These are phyloP conservation scores for Phytophthora meadii DNA, from an alignment of 352 stramenopile species.

Conservation along the genomic window DNA sequence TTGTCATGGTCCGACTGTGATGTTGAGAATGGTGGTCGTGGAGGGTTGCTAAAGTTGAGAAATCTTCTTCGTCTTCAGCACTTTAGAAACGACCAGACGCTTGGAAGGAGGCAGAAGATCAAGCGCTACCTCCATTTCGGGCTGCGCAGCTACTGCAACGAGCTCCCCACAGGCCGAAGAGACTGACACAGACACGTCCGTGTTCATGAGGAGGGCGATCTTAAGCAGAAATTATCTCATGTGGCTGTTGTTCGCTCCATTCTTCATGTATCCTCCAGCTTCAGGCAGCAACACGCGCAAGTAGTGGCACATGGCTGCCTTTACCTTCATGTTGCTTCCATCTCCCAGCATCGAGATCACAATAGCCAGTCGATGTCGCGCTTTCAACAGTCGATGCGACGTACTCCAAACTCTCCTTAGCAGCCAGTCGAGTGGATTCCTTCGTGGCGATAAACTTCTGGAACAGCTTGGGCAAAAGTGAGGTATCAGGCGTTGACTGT, in stretches of 20 bases:
- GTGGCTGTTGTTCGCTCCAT: slow-evolving; percentile 67
- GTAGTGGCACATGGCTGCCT: slow-evolving; percentile 68
- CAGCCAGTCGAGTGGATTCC: slow-evolving; percentile 55
- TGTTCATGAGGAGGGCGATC: slow-evolving; percentile 69
- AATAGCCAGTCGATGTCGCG: slow-evolving; percentile 46
- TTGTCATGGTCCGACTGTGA: slow-evolving; percentile 28
- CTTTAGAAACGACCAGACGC: slow-evolving; percentile 52
- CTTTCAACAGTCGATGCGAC: slow-evolving; percentile 59
- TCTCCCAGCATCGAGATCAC: slow-evolving; percentile 72
- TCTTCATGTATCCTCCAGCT: slow-evolving; percentile 63
- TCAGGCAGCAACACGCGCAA: slow-evolving; percentile 61
- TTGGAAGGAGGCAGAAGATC: slow-evolving; percentile 67
- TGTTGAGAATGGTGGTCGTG: slow-evolving; percentile 16
- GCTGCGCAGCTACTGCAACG: slow-evolving; percentile 48
- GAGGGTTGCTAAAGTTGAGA: slow-evolving; percentile 34
- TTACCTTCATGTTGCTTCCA: slow-evolving; percentile 85
- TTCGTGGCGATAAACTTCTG: slow-evolving; percentile 84
- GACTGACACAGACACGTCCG: slow-evolving; percentile 66
- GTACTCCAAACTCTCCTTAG: slow-evolving; percentile 71
- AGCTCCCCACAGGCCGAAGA: slow-evolving; percentile 64
- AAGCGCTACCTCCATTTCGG: too few relatives aligned
- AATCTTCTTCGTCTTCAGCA: slow-evolving; percentile 73
- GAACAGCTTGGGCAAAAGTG: slow-evolving; percentile 67
- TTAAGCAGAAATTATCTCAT: slow-evolving; percentile 79
- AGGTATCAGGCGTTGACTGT: slow-evolving; percentile 50